A percentile compares a stretch with the other conserved stretches of the same genome.
These are phyloP conservation scores for Zostera marina DNA, from an alignment of 116 monocot genomes.

Conservation along the genomic window DNA sequence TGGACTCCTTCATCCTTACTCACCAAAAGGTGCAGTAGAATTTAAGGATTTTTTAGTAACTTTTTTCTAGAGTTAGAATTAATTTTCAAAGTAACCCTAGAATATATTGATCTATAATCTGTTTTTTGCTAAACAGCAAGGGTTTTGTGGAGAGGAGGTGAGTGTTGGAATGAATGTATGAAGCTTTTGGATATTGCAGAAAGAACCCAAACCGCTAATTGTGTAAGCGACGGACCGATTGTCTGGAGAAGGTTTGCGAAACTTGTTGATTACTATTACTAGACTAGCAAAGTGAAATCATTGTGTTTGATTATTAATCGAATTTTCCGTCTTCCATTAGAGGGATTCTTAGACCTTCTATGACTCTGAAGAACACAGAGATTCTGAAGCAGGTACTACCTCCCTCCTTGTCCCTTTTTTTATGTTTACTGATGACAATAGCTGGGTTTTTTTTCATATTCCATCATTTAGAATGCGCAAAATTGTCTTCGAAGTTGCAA, in stretches of 20 bases:
- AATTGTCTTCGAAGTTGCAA: conserved; percentile 40
- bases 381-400: conserved; percentile 53
- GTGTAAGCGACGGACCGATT: conserved; percentile 21
- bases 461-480: conserved; percentile 41
- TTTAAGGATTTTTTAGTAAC: neutral
- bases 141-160: conserved; percentile 78
- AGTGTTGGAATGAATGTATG: conserved; percentile 82
- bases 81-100: too few species aligned
- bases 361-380: conserved; percentile 46
- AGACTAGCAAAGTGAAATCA: too few species aligned
- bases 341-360: conserved; percentile 79
- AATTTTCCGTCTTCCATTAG: conserved; percentile 16
- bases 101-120: too few species aligned
- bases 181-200: conserved; percentile 60
- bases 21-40: conserved; percentile 63
- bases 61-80: too few species aligned
- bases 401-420: neutral
- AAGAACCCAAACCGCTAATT: conserved; percentile 14
- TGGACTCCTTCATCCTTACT: conserved; percentile 93
- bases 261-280: too few species aligned
- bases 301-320: too few species aligned
- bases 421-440: neutral
- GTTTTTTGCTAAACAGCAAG: conserved; percentile 23
- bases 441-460: neutral
- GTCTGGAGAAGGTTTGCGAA: conserved; percentile 63